phyloP scores from a whole-genome alignment of 495 filamentous ascomycete species.

The Aspergillus bertholletiae region DNA sequence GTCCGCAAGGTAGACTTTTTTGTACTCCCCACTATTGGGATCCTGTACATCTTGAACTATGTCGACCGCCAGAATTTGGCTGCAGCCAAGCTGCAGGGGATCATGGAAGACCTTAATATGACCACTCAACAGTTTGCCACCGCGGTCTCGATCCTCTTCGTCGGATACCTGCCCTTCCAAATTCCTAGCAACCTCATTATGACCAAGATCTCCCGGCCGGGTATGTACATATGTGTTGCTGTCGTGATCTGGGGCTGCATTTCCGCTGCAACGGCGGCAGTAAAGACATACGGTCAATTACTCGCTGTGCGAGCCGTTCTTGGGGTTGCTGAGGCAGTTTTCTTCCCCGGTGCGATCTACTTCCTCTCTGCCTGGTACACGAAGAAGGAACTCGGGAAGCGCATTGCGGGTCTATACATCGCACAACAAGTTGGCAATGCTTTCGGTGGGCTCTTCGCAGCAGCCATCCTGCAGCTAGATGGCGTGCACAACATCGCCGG shows the following conservation, averaged over 20 bases:
- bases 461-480: constrained; percentile 49
- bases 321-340: constrained; percentile 58
- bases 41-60: constrained; percentile 40
- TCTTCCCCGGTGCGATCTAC: constrained; percentile 48
- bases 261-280: constrained; percentile 57
- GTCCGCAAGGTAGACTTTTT: constrained; percentile 41
- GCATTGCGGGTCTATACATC: constrained; percentile 51
- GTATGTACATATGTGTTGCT: constrained; percentile 58
- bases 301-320: constrained; percentile 69
- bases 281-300: constrained; percentile 56
- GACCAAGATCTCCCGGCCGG: constrained; percentile 44
- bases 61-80: constrained; percentile 33
- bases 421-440: constrained; percentile 53
- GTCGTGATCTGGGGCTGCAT: constrained; percentile 74
- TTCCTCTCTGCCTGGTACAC: constrained; percentile 50
- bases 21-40: constrained; percentile 32
- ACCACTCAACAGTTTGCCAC: constrained; percentile 53
- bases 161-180: constrained; percentile 61
- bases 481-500: constrained; percentile 39
- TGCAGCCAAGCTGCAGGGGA: constrained; percentile 45
- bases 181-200: no score
- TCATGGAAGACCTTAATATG: constrained; percentile 48
- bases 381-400: constrained; percentile 46
- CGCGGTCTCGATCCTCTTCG: constrained; percentile 65
- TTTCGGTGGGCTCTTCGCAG: constrained; percentile 54